Evolutionary conservation across 2,329 filamentous ascomycete genomes (phyloP).

Genomic region (Colletotrichum graminicola): DNA sequence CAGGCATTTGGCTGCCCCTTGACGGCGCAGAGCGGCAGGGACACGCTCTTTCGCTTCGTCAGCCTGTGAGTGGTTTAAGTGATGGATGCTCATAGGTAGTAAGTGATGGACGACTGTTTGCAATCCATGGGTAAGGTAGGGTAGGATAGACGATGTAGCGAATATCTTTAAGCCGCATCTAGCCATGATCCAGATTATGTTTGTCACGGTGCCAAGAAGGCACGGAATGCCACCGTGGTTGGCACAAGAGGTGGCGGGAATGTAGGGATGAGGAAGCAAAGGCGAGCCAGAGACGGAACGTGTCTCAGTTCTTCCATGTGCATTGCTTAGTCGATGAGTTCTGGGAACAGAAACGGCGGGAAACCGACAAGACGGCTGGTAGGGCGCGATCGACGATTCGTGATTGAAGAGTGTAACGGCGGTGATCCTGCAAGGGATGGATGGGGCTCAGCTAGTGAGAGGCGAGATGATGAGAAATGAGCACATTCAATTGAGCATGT

Average conservation of each 20-base stretch:
- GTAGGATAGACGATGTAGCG: background rate
- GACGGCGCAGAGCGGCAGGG: conserved; percentile 36
- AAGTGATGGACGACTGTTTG: background rate
- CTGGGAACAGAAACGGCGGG: background rate
- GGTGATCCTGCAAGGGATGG: background rate
- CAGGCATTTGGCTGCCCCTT: conserved; percentile 47
- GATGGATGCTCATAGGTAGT: background rate
- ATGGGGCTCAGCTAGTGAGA: background rate
- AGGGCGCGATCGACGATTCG: conserved; percentile 15
- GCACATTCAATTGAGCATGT: conserved; percentile 5
- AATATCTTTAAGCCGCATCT: background rate
- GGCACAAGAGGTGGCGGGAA: background rate
- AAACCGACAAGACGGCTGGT: background rate
- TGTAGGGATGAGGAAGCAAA: conserved; percentile 13
- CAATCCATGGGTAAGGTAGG: background rate
- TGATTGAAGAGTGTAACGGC: conserved; percentile 7
- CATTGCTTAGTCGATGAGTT: background rate
- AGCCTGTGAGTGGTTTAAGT: conserved; percentile 5
- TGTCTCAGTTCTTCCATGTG: background rate
- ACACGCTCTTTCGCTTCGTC: conserved; percentile 1
- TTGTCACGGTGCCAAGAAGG: background rate
- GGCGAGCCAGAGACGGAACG: background rate
- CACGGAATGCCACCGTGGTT: background rate
- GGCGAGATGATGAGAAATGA: background rate
- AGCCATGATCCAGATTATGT: background rate